Evolutionary conservation across 2,329 filamentous ascomycete species (phyloP).

Genomic region (Aspergillus pseudotamarii): DNA sequence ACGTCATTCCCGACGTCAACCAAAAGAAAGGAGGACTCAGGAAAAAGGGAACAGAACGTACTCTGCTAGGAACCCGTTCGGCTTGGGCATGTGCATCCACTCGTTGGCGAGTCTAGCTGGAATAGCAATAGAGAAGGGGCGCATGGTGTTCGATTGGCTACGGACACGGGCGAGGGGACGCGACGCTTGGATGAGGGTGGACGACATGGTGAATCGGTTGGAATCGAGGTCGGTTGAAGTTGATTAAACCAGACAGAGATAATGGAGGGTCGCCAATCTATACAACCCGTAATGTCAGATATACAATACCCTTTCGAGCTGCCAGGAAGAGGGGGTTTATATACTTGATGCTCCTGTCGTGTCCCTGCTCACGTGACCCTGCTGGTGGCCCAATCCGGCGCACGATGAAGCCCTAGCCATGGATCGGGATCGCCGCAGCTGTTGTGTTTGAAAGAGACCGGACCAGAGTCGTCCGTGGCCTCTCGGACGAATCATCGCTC

Average conservation of each 20-base stretch:
- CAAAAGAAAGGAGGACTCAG: not conserved
- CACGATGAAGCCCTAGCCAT: not conserved
- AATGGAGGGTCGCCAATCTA: not conserved
- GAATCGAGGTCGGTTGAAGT: not conserved
- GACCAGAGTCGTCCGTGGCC: slow-evolving; percentile 19
- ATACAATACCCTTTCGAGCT: not conserved
- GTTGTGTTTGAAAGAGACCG: not conserved
- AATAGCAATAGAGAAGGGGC: slow-evolving; percentile 22
- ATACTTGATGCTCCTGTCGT: too few species aligned
- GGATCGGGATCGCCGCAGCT: not conserved
- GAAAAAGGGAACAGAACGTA: slow-evolving; percentile 16
- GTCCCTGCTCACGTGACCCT: not conserved
- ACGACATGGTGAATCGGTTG: not conserved
- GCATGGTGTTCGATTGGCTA: slow-evolving; percentile 10
- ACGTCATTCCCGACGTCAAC: slow-evolving; percentile 22
- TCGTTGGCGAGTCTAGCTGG: slow-evolving; percentile 28
- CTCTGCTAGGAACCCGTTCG: slow-evolving; percentile 29
- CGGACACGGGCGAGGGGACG: slow-evolving; percentile 22
- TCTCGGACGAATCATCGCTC: not conserved
- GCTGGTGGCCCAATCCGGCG: not conserved
- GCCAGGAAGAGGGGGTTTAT: not conserved
- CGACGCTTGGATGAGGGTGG: slow-evolving; percentile 7
- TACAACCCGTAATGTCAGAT: not conserved
- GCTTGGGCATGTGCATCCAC: slow-evolving; percentile 22
- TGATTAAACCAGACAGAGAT: not conserved